Evolutionary conservation across 176 grass and related monocot species (phyloP), one percentile per base, ranked within the genome.

Genomic region (Oryza rufipogon): DNA sequence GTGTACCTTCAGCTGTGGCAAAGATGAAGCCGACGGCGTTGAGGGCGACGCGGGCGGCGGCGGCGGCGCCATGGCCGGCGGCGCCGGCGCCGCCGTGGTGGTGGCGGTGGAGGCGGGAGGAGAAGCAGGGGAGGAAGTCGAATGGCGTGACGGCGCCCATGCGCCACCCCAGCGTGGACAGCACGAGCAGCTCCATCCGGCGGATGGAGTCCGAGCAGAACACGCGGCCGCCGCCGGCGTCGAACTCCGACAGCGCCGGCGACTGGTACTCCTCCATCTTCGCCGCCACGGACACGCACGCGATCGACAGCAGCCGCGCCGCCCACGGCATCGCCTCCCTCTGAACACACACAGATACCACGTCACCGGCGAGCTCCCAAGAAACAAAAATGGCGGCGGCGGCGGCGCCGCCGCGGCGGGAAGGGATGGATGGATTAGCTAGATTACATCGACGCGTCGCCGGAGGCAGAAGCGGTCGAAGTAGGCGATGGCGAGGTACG

Each of bases 151-250:
- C 90, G 67, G 74, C 90, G 77, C 74, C 84, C 93, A 95, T 89
- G 72, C 93, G 91, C 96, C 96, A 98, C 17, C 92, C 91, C 64
- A 98, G 86, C 2, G 96, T 98, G n/a, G 85, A 91, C 60, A 98
- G 75, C 19, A 98, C 89, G 67, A 98, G 91, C 63, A 98, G 91
- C 77, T 98, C 96, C 96, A 98, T 98, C 76, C 93, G 77, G 15
- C 79, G 87, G 73, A 96, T 82, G 44, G 91, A 80, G 54, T 81
- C 85, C 23, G 76, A 32, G 76, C 88, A 88, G 76, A 98, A 98
- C 48, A 85, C 77, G 75, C 86, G 92, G 78, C 60, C 89, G 46
- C 80, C 67, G 45, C 80, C 89, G 42, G 85, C 89, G 76, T 84
- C 52, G 86, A 98, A 90, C 80, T 98, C 96, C 28, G 91, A 86